Conservation (phyloP, 1,284 basidiomycete genomes). For the Vanrija sp. region DNA sequence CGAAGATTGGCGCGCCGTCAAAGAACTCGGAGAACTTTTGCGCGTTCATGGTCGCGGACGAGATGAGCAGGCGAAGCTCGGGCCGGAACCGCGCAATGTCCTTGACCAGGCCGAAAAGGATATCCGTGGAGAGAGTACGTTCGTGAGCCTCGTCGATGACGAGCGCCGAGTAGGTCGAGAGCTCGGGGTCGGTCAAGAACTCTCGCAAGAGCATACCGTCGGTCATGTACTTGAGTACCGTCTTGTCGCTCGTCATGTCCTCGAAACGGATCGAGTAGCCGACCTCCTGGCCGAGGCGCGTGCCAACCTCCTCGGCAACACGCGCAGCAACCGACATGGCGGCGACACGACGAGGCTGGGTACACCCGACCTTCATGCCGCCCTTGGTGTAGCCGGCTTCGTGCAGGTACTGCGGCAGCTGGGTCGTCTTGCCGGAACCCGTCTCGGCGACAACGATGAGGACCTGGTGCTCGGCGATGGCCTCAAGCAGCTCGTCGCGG, state of each 20-base stretch:
- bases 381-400: conserved; percentile 90
- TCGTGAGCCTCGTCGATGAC: conserved; percentile 98
- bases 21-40: conserved; percentile 96
- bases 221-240: conserved; percentile 96
- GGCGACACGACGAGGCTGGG: conserved; percentile 95
- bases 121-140: conserved; percentile 91
- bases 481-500: conserved; percentile 79
- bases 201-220: conserved; percentile 97
- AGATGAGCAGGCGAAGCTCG: conserved; percentile 84
- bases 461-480: conserved; percentile 85
- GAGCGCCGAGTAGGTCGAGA: conserved; percentile 84
- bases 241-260: conserved; percentile 98
- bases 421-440: conserved; percentile 96
- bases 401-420: conserved; percentile 95
- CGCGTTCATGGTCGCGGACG: conserved; percentile 94
- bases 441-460: conserved; percentile 90
- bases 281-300: conserved; percentile 92
- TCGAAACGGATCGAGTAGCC: conserved; percentile 99
- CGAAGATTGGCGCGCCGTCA: conserved; percentile 88
- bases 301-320: conserved; percentile 98
- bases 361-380: conserved; percentile 91
- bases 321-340: conserved; percentile 99
- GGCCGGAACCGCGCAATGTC: conserved; percentile 96
- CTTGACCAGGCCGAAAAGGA: conserved; percentile 94
- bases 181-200: conserved; percentile 90